Percentiles rank a stretch among this genome's conserved stretches.
Evolutionary conservation across 2,329 filamentous ascomycete species (phyloP).

Genomic region (Xylariaceae sp.): DNA sequence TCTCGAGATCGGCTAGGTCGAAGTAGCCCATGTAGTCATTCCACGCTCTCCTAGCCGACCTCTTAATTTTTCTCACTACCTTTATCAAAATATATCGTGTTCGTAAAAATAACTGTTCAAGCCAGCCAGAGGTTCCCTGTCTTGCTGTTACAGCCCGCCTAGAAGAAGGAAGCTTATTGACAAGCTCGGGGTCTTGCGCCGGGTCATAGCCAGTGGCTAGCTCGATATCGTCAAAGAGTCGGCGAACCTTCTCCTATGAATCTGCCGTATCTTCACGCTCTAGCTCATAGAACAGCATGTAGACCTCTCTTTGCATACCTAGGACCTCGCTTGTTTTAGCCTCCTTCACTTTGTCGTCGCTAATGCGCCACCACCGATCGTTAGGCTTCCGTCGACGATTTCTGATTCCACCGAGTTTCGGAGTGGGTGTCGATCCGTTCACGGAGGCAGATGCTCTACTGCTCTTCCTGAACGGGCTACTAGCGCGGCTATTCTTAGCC

Average conservation of each 20-base stretch:
- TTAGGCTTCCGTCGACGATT: slow-evolving; percentile 60
- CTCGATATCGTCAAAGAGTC: slow-evolving; percentile 23
- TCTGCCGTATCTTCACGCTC: slow-evolving; percentile 55
- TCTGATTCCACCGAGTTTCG: slow-evolving; percentile 24
- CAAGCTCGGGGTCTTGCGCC: slow-evolving; percentile 13
- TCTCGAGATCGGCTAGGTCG: background rate
- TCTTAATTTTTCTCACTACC: background rate
- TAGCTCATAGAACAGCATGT: slow-evolving; percentile 93
- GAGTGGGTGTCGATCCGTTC: slow-evolving; percentile 10
- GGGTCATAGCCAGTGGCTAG: slow-evolving; percentile 21
- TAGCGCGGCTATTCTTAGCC: slow-evolving; percentile 40
- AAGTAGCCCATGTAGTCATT: slow-evolving; percentile 19
- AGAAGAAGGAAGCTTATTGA: slow-evolving; percentile 12
- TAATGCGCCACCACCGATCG: slow-evolving; percentile 96
- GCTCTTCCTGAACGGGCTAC: slow-evolving; percentile 36
- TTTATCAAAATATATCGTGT: background rate
- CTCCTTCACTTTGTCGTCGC: slow-evolving; percentile 95
- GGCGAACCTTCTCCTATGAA: slow-evolving; percentile 25
- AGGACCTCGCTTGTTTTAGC: slow-evolving; percentile 90
- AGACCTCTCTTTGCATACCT: slow-evolving; percentile 94
- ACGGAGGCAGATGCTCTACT: slow-evolving; percentile 32
- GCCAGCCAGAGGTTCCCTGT: slow-evolving; percentile 13
- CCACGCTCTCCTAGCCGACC: slow-evolving; percentile 1
- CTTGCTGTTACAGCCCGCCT: slow-evolving; percentile 2
- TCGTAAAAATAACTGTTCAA: slow-evolving; percentile 10